Percentiles rank a stretch among this genome's conserved stretches.
phyloP scores from a whole-genome alignment of 768 basidiomycete species.

The Suillus spraguei region DNA sequence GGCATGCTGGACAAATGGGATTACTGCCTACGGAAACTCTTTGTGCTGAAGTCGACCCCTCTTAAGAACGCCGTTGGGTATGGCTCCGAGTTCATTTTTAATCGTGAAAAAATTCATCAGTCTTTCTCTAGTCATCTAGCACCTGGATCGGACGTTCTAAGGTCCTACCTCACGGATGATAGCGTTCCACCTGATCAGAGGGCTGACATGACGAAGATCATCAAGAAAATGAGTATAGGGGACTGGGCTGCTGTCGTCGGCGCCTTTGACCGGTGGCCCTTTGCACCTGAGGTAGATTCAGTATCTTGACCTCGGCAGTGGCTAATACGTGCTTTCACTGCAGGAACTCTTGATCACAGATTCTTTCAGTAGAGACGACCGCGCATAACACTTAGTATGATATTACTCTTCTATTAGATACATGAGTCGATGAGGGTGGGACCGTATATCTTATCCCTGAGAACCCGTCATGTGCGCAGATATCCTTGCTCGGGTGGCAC shows the following conservation, averaged over 20 bases:
- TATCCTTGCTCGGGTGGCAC: background rate
- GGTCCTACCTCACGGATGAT: slow-evolving; percentile 48
- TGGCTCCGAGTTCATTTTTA: slow-evolving; percentile 33
- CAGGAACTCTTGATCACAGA: slow-evolving; percentile 41
- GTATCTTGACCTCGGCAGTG: background rate
- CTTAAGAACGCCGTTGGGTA: slow-evolving; percentile 65
- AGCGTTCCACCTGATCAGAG: slow-evolving; percentile 42
- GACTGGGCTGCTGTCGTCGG: slow-evolving; percentile 77
- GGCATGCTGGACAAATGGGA: slow-evolving; percentile 83
- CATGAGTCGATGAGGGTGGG: background rate
- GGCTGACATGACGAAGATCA: slow-evolving; percentile 48
- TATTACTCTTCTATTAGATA: background rate
- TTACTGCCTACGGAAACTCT: slow-evolving; percentile 76
- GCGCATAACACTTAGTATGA: slow-evolving; percentile 16
- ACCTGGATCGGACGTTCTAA: slow-evolving; percentile 64
- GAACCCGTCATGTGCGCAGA: background rate
- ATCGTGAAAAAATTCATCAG: background rate
- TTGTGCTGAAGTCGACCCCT: slow-evolving; percentile 68
- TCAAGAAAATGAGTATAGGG: slow-evolving; percentile 54
- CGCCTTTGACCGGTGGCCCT: slow-evolving; percentile 87
- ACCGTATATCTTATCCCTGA: background rate
- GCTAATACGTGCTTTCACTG: slow-evolving; percentile 10
- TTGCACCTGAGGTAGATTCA: slow-evolving; percentile 69
- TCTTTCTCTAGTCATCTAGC: slow-evolving; percentile 53
- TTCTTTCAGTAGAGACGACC: slow-evolving; percentile 33